Conservation (phyloP, 495 filamentous ascomycete genomes). For the Trichoderma gamsii region DNA sequence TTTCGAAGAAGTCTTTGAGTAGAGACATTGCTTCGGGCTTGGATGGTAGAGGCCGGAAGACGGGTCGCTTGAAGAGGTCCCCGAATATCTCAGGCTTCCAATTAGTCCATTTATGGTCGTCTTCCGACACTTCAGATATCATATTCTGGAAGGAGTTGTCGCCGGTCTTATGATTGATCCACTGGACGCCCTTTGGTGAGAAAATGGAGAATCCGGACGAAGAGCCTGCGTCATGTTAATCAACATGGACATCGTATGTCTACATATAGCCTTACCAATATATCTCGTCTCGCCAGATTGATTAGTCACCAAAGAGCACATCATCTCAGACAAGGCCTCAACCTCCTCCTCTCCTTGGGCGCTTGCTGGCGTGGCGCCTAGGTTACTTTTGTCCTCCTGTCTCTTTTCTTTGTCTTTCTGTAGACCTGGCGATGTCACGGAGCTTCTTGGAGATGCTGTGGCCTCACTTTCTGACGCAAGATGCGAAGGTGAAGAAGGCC, state of each 20-base stretch:
- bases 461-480: conserved; percentile 36
- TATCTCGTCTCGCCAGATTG: conserved; percentile 93
- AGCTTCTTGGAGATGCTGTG: conserved; percentile 52
- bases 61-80: conserved; percentile 82
- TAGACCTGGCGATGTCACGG: conserved; percentile 56
- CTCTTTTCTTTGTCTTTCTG: conserved; percentile 44
- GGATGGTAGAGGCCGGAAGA: conserved; percentile 74
- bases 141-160: conserved; percentile 92
- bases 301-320: conserved; percentile 98
- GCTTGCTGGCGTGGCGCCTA: conserved; percentile 29
- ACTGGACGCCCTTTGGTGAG: conserved; percentile 95
- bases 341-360: conserved; percentile 58
- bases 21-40: conserved; percentile 76
- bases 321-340: conserved; percentile 91
- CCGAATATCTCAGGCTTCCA: conserved; percentile 95
- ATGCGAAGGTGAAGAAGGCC: conserved; percentile 42
- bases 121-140: conserved; percentile 74
- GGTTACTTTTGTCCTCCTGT: conserved; percentile 37
- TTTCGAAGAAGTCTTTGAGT: conserved; percentile 90
- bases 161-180: conserved; percentile 97
- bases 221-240: conserved; percentile 57
- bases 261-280: conserved; percentile 59
- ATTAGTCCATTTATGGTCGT: conserved; percentile 89
- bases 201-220: conserved; percentile 95
- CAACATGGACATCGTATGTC: conserved; percentile 2